A percentile compares a stretch with the other conserved stretches of the same genome.
Evolutionary conservation across 805 yeast species (phyloP).

Genomic region (Wickerhamiella occidentalis): DNA sequence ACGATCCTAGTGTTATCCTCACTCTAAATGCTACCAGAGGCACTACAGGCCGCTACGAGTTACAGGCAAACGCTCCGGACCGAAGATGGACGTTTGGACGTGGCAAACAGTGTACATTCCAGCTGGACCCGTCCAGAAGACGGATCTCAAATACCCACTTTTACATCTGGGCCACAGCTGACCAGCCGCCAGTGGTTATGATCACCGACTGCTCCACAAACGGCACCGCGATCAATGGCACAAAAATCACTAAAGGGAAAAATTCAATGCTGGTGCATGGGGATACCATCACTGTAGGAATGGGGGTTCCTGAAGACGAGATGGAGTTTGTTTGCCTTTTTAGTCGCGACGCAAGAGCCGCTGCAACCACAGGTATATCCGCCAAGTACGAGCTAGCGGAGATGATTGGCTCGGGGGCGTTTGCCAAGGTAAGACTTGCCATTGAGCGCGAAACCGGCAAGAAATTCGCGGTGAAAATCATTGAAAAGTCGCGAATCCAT

Average conservation of each 20-base stretch:
- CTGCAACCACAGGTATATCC: constrained; percentile 41
- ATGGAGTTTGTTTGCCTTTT: constrained; percentile 34
- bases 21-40: constrained; percentile 5
- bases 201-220: constrained; percentile 74
- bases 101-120: constrained; percentile 50
- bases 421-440: constrained; percentile 89
- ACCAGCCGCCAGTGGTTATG: constrained; percentile 37
- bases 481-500: constrained; percentile 63
- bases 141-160: constrained; percentile 67
- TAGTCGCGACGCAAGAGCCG: constrained; percentile 18
- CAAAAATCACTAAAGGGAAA: constrained; percentile 57
- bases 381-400: constrained; percentile 71
- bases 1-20: constrained; percentile 5
- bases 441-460: constrained; percentile 76
- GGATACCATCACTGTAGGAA: constrained; percentile 83
- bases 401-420: constrained; percentile 94
- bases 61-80: neutral
- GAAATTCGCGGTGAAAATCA: constrained; percentile 82
- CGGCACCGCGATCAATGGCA: constrained; percentile 79
- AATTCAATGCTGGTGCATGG: constrained; percentile 81
- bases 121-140: constrained; percentile 42
- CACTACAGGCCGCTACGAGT: constrained; percentile 2
- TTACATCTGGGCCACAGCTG: constrained; percentile 53
- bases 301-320: constrained; percentile 66
- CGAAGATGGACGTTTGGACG: constrained; percentile 67